A percentile compares a stretch with the other conserved stretches of the same genome.
phyloP scores from a whole-genome alignment of 805 yeast genomes.

The Suhomyces sp. region DNA sequence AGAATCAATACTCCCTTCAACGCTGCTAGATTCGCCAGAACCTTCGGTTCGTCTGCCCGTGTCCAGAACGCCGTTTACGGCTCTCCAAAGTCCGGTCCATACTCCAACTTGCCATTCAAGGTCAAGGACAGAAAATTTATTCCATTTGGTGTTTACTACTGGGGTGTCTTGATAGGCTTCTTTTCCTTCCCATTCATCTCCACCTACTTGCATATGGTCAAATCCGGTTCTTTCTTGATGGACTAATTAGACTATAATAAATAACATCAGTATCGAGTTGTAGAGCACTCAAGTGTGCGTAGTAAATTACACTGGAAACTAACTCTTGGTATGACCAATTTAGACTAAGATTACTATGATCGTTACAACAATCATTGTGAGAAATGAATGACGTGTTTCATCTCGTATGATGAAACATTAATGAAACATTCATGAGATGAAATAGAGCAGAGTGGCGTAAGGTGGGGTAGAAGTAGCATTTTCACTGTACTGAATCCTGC shows the following conservation, averaged over 20 bases:
- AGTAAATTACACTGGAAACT: too few relatives aligned
- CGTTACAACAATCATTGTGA: too few relatives aligned
- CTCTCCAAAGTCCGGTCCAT: conserved; percentile 59
- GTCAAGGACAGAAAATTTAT: conserved; percentile 83
- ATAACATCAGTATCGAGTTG: neutral
- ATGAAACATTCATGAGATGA: too few relatives aligned
- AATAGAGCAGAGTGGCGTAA: too few relatives aligned
- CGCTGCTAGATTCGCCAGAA: conserved; percentile 21
- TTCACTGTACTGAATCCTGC: too few relatives aligned
- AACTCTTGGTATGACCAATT: too few relatives aligned
- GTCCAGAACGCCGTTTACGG: conserved; percentile 34
- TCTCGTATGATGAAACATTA: too few relatives aligned
- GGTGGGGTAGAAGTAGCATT: too few relatives aligned
- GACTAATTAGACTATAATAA: neutral
- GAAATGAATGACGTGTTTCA: too few relatives aligned
- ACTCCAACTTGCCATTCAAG: conserved; percentile 91
- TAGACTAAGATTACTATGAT: too few relatives aligned
- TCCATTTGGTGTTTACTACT: conserved; percentile 81
- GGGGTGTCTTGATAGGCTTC: conserved; percentile 58
- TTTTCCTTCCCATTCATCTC: conserved; percentile 70
- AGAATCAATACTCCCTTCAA: conserved; percentile 15
- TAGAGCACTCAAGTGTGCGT: too few relatives aligned
- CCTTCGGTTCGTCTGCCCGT: conserved; percentile 46
- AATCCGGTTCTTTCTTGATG: conserved; percentile 55
- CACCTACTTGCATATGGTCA: conserved; percentile 78